Base-by-base conservation (phyloP, 2,329 filamentous ascomycete species). In the Aspergillus unguis region DNA sequence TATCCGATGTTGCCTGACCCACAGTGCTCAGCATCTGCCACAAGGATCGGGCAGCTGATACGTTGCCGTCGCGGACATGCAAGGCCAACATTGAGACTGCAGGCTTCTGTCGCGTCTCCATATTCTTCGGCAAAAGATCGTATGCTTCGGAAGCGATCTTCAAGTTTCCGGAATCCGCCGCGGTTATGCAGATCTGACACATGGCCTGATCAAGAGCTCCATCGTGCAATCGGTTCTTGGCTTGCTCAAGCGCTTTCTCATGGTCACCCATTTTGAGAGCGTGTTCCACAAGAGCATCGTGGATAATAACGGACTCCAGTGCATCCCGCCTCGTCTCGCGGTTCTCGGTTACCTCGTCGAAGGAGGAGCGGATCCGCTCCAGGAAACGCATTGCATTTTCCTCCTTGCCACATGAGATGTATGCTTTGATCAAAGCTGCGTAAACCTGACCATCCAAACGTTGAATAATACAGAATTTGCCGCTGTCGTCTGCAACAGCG, bases 391-490 rank as follows among this genome's bases (percentile, higher is more conserved):
- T 80, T 36, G 90, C 94, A 36, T 90, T 90, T 37, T 90, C 85
- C 33, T 87, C 73, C 72, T 92, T 89, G 63, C 89, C 88, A 55
- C 87, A 91, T 40, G 86, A 79, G 51, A 95, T 82, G 65, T 97
- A 97, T 1, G 91, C 91, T 62, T 90, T 89, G 72, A 97, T 86
- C 49, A 99, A 79, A n/a, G 92, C 82, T 26, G 92, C 90, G 66
- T 99, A 97, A 5, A 97, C 87, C 59, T 90, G 81, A 28, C 86
- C 84, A 67, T 97, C 92, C 44, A 88, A 80, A 46, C 92, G 85
- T 57, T 87, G 80, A 43, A 86, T 78, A 7, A 91, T 76, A 17
- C 82, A 82, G 43, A 85, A 78, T 54, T 84, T 78, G 52, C 91
- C 91, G 36, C 81, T 83, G 69, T 96, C 88, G 67, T 94, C 83